Evolutionary conservation across 352 stramenopile genomes (phyloP).

Genomic region (Phytophthora agathidicida): DNA sequence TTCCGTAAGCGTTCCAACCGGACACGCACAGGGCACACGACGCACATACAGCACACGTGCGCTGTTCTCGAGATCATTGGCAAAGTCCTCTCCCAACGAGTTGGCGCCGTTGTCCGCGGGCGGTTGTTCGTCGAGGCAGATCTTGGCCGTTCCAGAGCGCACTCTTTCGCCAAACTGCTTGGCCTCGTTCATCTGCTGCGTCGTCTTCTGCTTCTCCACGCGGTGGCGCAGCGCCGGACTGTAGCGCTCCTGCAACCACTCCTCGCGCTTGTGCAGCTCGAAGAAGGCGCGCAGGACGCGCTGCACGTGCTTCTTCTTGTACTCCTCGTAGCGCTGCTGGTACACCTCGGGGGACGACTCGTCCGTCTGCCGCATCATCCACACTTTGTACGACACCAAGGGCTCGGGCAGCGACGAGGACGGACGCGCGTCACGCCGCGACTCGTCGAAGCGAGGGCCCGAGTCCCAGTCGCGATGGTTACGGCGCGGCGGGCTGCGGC

Average conservation of each 20-base stretch:
- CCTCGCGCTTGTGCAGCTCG: conserved; percentile 82
- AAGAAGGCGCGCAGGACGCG: conserved; percentile 84
- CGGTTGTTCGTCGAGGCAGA: conserved; percentile 71
- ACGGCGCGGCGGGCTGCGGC: conserved; percentile 33
- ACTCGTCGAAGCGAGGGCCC: conserved; percentile 30
- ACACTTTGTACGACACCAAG: conserved; percentile 87
- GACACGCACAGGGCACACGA: conserved; percentile 81
- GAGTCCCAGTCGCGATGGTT: conserved; percentile 29
- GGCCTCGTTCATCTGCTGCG: conserved; percentile 74
- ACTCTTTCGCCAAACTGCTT: conserved; percentile 80
- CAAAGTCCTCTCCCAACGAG: conserved; percentile 52
- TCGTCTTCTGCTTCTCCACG: conserved; percentile 64
- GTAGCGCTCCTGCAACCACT: conserved; percentile 89
- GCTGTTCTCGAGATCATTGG: conserved; percentile 83
- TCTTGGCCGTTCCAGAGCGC: conserved; percentile 49
- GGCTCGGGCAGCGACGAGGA: conserved; percentile 61
- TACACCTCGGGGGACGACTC: conserved; percentile 82
- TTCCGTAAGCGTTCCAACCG: conserved; percentile 69
- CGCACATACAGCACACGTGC: conserved; percentile 80
- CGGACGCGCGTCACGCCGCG: conserved; percentile 34
- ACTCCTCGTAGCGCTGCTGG: conserved; percentile 88
- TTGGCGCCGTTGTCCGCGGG: conserved; percentile 25
- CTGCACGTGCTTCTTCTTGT: conserved; percentile 90
- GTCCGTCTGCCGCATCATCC: conserved; percentile 90
- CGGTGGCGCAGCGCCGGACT: conserved; percentile 76